A percentile compares a stretch with the other conserved stretches of the same genome.
Evolutionary conservation across 2,329 filamentous ascomycete species (phyloP).

Genomic region (Colletotrichum chrysophilum): DNA sequence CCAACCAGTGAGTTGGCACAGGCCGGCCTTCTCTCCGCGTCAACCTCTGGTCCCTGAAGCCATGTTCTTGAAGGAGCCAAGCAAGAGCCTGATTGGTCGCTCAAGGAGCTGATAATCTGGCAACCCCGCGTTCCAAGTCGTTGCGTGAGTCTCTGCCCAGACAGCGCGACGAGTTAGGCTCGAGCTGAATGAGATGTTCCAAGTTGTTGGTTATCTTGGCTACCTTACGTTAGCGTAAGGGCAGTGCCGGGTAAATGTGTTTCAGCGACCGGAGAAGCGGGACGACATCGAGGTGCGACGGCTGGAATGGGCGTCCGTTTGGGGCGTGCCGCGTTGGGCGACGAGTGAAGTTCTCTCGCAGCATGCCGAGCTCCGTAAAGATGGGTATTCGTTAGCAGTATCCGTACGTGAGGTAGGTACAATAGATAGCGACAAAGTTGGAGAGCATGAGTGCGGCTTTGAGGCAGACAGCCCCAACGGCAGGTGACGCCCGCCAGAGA

Average conservation of each 20-base stretch:
- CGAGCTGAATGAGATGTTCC: neutral
- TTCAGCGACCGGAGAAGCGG: slow-evolving; percentile 28
- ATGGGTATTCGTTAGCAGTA: no score
- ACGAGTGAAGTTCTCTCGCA: no score
- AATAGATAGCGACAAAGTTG: no score
- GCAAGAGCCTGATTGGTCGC: neutral
- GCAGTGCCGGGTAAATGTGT: slow-evolving; percentile 26
- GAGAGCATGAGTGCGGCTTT: neutral
- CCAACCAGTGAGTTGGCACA: neutral
- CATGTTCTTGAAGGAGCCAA: neutral
- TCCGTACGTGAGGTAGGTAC: no score
- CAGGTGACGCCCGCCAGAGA: neutral
- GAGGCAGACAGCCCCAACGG: neutral
- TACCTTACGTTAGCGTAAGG: neutral
- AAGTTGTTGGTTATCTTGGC: neutral
- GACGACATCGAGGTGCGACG: slow-evolving; percentile 15
- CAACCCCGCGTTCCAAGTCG: neutral
- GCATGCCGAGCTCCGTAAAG: no score
- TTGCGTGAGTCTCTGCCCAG: neutral
- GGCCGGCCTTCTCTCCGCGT: neutral
- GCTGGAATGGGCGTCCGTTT: neutral
- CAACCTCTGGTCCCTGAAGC: neutral
- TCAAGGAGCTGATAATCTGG: neutral
- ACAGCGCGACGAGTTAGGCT: neutral
- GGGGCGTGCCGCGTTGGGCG: no score